Evolutionary conservation across 768 basidiomycete genomes (phyloP).

Genomic region (Terana coerulea): DNA sequence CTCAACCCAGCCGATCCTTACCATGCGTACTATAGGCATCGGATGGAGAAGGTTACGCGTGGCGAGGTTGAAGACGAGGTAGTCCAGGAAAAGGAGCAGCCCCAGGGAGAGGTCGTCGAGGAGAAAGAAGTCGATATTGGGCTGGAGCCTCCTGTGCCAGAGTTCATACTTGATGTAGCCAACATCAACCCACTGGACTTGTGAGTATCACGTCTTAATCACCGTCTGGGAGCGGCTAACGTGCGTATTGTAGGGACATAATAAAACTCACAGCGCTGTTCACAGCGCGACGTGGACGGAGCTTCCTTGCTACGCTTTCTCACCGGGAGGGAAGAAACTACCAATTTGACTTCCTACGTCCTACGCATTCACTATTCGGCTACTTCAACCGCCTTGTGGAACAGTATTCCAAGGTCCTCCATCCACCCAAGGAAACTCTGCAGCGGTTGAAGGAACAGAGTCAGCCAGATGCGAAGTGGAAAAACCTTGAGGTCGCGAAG

Average conservation of each 20-base stretch:
- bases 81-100: conserved; percentile 41
- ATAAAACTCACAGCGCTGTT: conserved; percentile 96
- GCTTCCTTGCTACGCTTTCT: conserved; percentile 82
- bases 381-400: conserved; percentile 98
- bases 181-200: conserved; percentile 86
- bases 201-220: conserved; percentile 46
- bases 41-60: conserved; percentile 76
- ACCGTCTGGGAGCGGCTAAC: background rate
- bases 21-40: conserved; percentile 96
- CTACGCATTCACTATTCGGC: conserved; percentile 92
- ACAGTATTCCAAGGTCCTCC: conserved; percentile 88
- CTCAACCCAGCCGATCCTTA: conserved; percentile 96
- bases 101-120: conserved; percentile 25
- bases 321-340: conserved; percentile 90
- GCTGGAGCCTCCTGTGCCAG: conserved; percentile 71
- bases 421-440: conserved; percentile 74
- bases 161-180: conserved; percentile 85
- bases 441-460: conserved; percentile 64
- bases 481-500: conserved; percentile 68
- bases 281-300: conserved; percentile 85
- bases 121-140: conserved; percentile 58
- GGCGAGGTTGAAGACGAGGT: conserved; percentile 71
- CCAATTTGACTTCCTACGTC: conserved; percentile 96
- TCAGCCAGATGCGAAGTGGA: conserved; percentile 68
- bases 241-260: conserved; percentile 60